phyloP scores from a whole-genome alignment of 805 yeast species.

The Spathaspora sp. region DNA sequence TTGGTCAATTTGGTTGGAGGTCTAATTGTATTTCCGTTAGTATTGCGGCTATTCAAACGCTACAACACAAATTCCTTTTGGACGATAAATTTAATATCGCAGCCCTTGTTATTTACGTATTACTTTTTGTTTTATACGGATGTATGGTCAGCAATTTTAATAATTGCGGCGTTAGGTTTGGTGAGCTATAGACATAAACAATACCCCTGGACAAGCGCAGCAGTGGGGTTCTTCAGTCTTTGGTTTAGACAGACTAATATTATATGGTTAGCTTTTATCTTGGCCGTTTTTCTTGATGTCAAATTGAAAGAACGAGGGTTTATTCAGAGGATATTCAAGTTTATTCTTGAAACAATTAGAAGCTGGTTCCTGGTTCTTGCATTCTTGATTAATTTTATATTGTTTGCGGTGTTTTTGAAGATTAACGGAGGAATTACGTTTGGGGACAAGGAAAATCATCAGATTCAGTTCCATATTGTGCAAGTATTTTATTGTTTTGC shows the following conservation, averaged over 20 bases:
- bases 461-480: constrained; percentile 63
- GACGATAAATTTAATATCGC: constrained; percentile 33
- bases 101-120: constrained; percentile 73
- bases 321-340: constrained; percentile 9
- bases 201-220: constrained; percentile 37
- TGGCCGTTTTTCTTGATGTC: constrained; percentile 52
- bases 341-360: constrained; percentile 11
- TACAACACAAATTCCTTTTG: constrained; percentile 16
- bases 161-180: constrained; percentile 52
- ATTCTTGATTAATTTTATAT: constrained; percentile 45
- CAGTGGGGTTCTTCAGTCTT: constrained; percentile 60
- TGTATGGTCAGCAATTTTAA: constrained; percentile 79
- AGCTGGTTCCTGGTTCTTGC: constrained; percentile 40
- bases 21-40: constrained; percentile 45
- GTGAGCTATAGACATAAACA: constrained; percentile 28
- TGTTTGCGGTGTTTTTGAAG: constrained; percentile 56
- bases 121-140: constrained; percentile 86
- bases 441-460: constrained; percentile 89
- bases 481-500: constrained; percentile 77
- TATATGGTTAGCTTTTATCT: constrained; percentile 71
- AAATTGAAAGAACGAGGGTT: constrained; percentile 10
- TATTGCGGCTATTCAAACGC: constrained; percentile 20
- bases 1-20: constrained; percentile 69
- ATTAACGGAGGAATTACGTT: constrained; percentile 81
- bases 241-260: constrained; percentile 89